Evolutionary conservation across 495 filamentous ascomycete species (phyloP).

Genomic region (Xylaria grammica): DNA sequence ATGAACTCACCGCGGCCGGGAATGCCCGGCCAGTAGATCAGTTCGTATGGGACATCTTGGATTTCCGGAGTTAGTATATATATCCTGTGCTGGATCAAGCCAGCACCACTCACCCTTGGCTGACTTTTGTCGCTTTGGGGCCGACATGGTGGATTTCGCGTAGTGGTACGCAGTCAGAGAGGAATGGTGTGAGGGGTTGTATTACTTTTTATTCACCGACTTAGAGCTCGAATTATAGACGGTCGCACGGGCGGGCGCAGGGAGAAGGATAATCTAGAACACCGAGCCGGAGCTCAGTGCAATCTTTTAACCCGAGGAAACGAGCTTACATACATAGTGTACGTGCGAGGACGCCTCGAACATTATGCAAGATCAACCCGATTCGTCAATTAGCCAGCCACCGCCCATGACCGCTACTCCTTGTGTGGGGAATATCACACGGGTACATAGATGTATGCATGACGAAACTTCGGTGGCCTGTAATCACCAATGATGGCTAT

Average conservation of each 20-base stretch:
- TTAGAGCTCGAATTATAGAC: too few species aligned
- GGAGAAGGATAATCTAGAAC: too few species aligned
- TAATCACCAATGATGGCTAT: too few species aligned
- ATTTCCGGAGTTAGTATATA: not conserved
- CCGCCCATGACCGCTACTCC: not conserved
- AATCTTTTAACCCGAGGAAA: too few species aligned
- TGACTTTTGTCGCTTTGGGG: conserved; percentile 46
- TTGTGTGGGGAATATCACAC: not conserved
- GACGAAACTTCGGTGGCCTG: conserved; percentile 1
- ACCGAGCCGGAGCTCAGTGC: too few species aligned
- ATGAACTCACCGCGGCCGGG: conserved; percentile 71
- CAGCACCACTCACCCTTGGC: conserved; percentile 29
- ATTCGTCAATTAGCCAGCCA: conserved; percentile 1
- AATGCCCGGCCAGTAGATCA: conserved; percentile 67
- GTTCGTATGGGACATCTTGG: conserved; percentile 53
- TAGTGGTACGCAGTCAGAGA: too few species aligned
- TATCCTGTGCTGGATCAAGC: not conserved
- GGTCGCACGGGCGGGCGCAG: too few species aligned
- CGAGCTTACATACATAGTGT: too few species aligned
- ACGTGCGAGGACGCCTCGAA: too few species aligned
- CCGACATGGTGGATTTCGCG: conserved; percentile 31
- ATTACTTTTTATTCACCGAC: too few species aligned
- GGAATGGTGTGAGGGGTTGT: too few species aligned
- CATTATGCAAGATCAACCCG: not conserved
- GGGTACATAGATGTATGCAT: not conserved